Evolutionary conservation across 805 yeast species (phyloP).

Genomic region (Starmerella etchellsii): DNA sequence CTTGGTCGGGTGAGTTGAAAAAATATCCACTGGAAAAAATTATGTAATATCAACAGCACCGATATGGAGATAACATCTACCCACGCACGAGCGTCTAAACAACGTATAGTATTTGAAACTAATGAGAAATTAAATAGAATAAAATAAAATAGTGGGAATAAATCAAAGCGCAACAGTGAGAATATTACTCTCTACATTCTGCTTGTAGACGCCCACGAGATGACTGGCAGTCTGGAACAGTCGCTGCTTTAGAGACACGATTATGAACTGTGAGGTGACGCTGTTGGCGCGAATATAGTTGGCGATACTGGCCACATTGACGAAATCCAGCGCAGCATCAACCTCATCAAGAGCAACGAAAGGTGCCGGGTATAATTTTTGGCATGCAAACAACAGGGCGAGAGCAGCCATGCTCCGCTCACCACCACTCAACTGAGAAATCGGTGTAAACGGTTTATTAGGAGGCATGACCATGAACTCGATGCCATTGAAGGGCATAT

Average conservation of each 20-base stretch:
- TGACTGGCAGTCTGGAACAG: conserved; percentile 82
- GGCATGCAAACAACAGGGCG: conserved; percentile 82
- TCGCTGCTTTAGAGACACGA: conserved; percentile 77
- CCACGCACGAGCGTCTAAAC: too few relatives aligned
- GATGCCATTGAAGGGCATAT: conserved; percentile 80
- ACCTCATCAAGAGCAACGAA: conserved; percentile 93
- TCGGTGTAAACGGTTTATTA: conserved; percentile 79
- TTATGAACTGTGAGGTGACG: conserved; percentile 68
- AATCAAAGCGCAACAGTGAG: conserved; percentile 10
- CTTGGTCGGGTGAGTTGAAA: neutral
- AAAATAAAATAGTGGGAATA: neutral
- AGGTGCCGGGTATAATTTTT: conserved; percentile 84
- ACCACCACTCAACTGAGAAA: conserved; percentile 90
- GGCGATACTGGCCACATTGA: conserved; percentile 80
- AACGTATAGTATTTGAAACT: too few relatives aligned
- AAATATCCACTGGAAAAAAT: neutral
- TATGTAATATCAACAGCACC: too few relatives aligned
- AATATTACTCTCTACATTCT: conserved; percentile 23
- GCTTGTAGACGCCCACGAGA: conserved; percentile 83
- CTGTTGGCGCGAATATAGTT: conserved; percentile 49
- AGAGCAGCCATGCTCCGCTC: conserved; percentile 94
- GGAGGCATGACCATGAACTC: conserved; percentile 95
- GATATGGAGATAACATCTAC: too few relatives aligned
- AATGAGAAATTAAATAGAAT: too few relatives aligned
- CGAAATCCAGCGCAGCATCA: conserved; percentile 93